Conservation (phyloP, 2,329 filamentous ascomycete genomes). For the Microcyclosporella mali region DNA sequence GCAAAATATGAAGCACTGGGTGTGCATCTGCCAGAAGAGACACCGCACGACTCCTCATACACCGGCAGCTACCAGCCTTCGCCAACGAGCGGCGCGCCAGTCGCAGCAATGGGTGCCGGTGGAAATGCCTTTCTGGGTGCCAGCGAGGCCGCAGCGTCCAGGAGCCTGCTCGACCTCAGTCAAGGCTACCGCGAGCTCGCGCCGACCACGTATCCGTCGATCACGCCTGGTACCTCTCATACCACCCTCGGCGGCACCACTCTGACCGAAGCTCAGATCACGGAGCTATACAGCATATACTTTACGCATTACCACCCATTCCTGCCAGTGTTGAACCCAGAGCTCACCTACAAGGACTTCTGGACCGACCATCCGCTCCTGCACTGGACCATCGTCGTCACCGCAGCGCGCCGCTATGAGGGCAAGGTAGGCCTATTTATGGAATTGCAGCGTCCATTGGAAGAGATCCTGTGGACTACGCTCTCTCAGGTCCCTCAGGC, state of each 20-base stretch:
- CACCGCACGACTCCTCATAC: slow-evolving; percentile 14
- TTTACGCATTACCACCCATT: slow-evolving; percentile 72
- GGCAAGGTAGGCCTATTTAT: slow-evolving; percentile 59
- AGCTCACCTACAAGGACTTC: slow-evolving; percentile 47
- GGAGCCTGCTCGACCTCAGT: slow-evolving; percentile 34
- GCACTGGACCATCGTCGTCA: slow-evolving; percentile 77
- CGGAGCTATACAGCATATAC: slow-evolving; percentile 64
- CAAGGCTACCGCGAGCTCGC: slow-evolving; percentile 35
- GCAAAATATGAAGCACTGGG: slow-evolving; percentile 28
- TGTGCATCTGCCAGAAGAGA: slow-evolving; percentile 21
- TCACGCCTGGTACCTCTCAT: slow-evolving; percentile 51
- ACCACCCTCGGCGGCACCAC: slow-evolving; percentile 51
- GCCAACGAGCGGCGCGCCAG: slow-evolving; percentile 20
- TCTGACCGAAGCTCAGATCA: slow-evolving; percentile 39
- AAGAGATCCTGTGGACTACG: slow-evolving; percentile 68
- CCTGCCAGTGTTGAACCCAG: slow-evolving; percentile 67
- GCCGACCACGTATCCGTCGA: slow-evolving; percentile 42
- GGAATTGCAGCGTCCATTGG: slow-evolving; percentile 59
- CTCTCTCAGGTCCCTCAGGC: slow-evolving; percentile 71
- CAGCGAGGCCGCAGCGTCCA: slow-evolving; percentile 34
- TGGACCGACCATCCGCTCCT: slow-evolving; percentile 71
- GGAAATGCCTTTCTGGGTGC: slow-evolving; percentile 28
- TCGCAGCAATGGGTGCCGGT: slow-evolving; percentile 23
- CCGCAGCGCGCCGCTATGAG: slow-evolving; percentile 65
- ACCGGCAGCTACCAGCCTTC: slow-evolving; percentile 21